Evolutionary conservation across 371 early-diverging fungal genomes (phyloP), one percentile per base, ranked within the genome.

Genomic region (Mucor racemosus): DNA sequence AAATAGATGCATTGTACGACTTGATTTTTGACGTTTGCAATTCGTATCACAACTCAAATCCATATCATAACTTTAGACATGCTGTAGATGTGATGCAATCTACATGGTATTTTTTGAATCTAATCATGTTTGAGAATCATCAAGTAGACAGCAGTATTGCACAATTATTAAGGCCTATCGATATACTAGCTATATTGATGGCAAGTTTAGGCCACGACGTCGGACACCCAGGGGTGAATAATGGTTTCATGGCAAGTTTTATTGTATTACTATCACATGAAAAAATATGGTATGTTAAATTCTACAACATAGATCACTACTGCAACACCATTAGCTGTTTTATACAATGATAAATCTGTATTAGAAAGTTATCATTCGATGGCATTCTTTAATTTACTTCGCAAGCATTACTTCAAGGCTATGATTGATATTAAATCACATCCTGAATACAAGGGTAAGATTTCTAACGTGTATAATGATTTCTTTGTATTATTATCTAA

Each of bases 321-420:
- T 0, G 81, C 83, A 21, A 89, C 94, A 26, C 94, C 91, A 44
- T 79, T 93, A 58, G 97, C 98, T 7, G 75, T 92, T 54, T 74
- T 96, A 13, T 97, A 96, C 86, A 95, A 96, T 75, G 96, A 96
- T 81, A 86, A 87, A 62, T 92, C 95, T 3, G 92, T 96, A 4
- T 87, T 98, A 13, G 98, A 98, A 76, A 95, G 93, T 79, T 94
- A 94, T 77, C 98, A 98, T 75, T 88, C 91, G 7, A 89, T 92
- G 72, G 82, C 93, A 7, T 85, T 95, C 44, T 94, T 94, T 72
- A 86, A 89, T 65, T 73, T 97, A 1, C 84, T 98, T 79, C 79
- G 85, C 44, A 85, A 84, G 44, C 81, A 86, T 64, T 84, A 81
- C 14, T 77, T 84, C 33, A 80, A 87, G 46, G 65, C 72, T 41